Evolutionary conservation across 257 asterid species (phyloP).

Genomic region (Solanum phureja): DNA sequence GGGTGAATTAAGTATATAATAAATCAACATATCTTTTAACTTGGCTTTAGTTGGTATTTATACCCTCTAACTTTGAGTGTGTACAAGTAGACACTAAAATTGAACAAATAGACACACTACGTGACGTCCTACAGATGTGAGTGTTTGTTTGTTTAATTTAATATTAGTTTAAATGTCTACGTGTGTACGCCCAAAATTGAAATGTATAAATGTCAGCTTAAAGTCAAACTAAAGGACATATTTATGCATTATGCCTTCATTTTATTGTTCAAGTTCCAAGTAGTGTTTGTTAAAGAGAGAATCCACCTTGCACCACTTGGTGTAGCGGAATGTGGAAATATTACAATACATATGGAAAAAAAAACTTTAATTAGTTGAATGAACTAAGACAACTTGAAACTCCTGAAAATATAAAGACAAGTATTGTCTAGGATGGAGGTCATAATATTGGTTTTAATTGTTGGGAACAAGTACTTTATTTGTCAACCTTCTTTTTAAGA

Average conservation of each 20-base stretch:
- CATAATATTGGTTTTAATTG: background rate
- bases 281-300: background rate
- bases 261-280: background rate
- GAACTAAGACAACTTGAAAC: background rate
- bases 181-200: accelerated
- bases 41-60: too few relatives aligned
- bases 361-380: background rate
- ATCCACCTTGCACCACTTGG: background rate
- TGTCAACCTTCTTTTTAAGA: background rate
- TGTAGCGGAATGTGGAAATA: background rate
- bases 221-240: too few relatives aligned
- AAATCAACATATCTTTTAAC: too few relatives aligned
- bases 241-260: too few relatives aligned
- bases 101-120: too few relatives aligned
- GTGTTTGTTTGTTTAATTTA: too few relatives aligned
- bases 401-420: too few relatives aligned
- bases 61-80: accelerated
- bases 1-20: background rate
- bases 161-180: too few relatives aligned
- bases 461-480: background rate
- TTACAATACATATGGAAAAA: background rate
- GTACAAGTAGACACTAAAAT: too few relatives aligned
- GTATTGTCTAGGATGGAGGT: too few relatives aligned
- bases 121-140: too few relatives aligned
- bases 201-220: too few relatives aligned